Evolutionary conservation across 305 asterid species (phyloP).

Genomic region (Solanum hybrid): DNA sequence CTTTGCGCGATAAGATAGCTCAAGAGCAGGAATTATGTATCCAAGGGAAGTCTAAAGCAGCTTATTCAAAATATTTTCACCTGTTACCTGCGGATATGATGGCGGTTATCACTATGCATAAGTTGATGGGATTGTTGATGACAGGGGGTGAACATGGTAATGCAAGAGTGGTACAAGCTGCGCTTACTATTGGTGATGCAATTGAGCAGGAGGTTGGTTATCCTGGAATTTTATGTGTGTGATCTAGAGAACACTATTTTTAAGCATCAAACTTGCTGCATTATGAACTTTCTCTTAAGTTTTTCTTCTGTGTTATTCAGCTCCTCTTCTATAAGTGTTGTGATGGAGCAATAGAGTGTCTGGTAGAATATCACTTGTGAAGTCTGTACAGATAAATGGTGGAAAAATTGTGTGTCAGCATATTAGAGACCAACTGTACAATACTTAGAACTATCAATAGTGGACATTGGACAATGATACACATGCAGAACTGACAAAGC

Average conservation of each 20-base stretch:
- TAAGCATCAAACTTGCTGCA: neutral
- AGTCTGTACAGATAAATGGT: neutral
- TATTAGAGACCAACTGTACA: neutral
- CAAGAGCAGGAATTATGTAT: constrained; percentile 63
- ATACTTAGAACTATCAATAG: neutral
- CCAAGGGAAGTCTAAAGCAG: constrained; percentile 47
- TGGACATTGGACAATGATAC: neutral
- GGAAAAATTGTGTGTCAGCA: neutral
- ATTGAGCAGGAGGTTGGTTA: constrained; percentile 87
- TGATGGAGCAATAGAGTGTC: neutral
- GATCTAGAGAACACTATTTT: neutral
- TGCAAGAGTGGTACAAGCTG: constrained; percentile 70
- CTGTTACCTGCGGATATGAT: constrained; percentile 89
- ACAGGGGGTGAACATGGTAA: constrained; percentile 65
- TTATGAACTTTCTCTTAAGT: neutral
- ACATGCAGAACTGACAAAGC: neutral
- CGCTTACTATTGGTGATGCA: constrained; percentile 74
- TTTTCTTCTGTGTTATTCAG: neutral
- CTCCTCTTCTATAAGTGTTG: neutral
- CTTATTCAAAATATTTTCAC: constrained; percentile 51
- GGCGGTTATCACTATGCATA: constrained; percentile 95
- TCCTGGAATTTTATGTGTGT: neutral
- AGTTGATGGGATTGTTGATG: constrained; percentile 74
- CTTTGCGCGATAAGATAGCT: constrained; percentile 55
- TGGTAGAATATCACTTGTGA: neutral